Conservation (phyloP, 75 land plant species). For the Sequoia sempervirens region DNA sequence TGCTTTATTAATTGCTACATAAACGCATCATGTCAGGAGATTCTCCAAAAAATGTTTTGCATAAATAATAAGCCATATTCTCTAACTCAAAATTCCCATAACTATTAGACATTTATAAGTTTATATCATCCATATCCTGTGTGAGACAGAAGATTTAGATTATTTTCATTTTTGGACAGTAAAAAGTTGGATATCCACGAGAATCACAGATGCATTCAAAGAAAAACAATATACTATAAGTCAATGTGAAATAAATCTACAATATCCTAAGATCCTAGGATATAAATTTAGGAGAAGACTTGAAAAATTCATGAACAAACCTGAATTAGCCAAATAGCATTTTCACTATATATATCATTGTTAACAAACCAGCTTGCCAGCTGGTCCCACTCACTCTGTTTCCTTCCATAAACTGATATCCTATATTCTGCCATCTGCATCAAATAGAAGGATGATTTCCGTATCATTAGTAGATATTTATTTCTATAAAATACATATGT, state of each 20-base stretch:
- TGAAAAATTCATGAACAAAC: conserved; percentile 19
- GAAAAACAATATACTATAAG: background rate
- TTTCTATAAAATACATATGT: background rate
- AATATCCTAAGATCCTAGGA: background rate
- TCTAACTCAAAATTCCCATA: conserved; percentile 1
- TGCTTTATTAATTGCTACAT: background rate
- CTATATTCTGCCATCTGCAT: conserved; percentile 99
- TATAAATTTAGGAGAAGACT: background rate
- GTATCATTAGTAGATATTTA: background rate
- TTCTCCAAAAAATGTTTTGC: background rate
- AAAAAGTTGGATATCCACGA: conserved; percentile 2
- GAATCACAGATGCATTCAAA: background rate
- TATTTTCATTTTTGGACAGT: background rate
- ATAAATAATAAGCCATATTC: conserved; percentile 1
- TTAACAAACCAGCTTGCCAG: conserved; percentile 99
- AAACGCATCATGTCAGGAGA: background rate
- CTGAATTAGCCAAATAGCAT: conserved; percentile 99
- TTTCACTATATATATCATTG: conserved; percentile 90
- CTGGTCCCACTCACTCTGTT: conserved; percentile 99
- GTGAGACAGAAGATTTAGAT: background rate
- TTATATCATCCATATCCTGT: background rate
- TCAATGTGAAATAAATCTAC: background rate
- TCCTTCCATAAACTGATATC: conserved; percentile 93
- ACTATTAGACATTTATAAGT: background rate
- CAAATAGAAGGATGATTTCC: background rate